Conservation (phyloP, 176 grass and related monocot species). For the Tillandsia fasciculata region DNA sequence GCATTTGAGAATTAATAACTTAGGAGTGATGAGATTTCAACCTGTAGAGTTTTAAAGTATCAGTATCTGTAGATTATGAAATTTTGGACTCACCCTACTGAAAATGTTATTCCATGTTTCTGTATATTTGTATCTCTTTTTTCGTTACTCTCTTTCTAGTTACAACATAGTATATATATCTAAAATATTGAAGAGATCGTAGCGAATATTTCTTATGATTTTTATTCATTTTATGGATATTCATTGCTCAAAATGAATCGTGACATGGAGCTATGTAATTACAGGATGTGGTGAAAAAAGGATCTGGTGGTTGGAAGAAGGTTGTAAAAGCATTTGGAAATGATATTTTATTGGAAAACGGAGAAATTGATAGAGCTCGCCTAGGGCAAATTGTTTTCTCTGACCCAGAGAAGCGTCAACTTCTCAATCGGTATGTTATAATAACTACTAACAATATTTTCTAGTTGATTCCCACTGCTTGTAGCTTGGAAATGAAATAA, state of each 20-base stretch:
- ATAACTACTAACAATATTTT: background rate
- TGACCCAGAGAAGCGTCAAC: constrained; percentile 54
- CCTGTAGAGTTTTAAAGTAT: too few species aligned
- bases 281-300: constrained; percentile 73
- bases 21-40: too few species aligned
- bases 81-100: background rate
- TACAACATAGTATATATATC: background rate
- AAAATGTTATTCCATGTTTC: background rate
- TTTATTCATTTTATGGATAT: background rate
- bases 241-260: background rate
- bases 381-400: constrained; percentile 83
- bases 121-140: background rate
- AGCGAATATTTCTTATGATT: background rate
- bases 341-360: constrained; percentile 65
- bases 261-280: constrained; percentile 11
- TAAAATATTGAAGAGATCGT: background rate
- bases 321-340: constrained; percentile 69
- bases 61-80: too few species aligned
- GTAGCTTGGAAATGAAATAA: too few species aligned
- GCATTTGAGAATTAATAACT: too few species aligned
- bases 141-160: background rate
- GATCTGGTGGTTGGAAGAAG: constrained; percentile 80
- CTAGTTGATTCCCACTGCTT: too few species aligned
- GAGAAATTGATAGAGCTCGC: constrained; percentile 72
- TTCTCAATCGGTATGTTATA: constrained; percentile 59